Evolutionary conservation across 2,329 filamentous ascomycete genomes (phyloP).

Genomic region (Penicillium occitanis): DNA sequence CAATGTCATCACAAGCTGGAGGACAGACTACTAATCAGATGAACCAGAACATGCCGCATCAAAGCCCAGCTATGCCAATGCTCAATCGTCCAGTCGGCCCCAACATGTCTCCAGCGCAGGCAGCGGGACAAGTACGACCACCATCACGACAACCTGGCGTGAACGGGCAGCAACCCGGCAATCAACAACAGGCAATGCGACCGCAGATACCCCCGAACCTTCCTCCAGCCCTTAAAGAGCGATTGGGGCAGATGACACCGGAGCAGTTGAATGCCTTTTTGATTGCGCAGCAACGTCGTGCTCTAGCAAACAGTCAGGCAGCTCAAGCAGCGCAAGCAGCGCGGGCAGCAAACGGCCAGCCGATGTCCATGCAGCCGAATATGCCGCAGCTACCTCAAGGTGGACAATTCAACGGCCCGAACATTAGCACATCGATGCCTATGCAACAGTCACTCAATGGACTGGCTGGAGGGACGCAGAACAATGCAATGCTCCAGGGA

Average conservation of each 20-base stretch:
- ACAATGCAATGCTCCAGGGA: conserved; percentile 37
- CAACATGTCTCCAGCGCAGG: conserved; percentile 41
- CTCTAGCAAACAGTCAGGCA: conserved; percentile 31
- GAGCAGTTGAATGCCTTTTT: conserved; percentile 38
- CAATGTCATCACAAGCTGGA: conserved; percentile 47
- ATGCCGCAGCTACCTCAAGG: conserved; percentile 37
- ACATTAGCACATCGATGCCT: conserved; percentile 37
- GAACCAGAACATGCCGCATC: conserved; percentile 42
- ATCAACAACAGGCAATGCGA: conserved; percentile 34
- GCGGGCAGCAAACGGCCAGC: conserved; percentile 34
- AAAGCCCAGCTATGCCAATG: conserved; percentile 43
- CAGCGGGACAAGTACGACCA: conserved; percentile 35
- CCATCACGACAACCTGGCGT: conserved; percentile 37
- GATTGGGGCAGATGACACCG: conserved; percentile 36
- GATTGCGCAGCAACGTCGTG: conserved; percentile 36
- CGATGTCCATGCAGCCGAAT: conserved; percentile 32
- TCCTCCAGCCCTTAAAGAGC: conserved; percentile 37
- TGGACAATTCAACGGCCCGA: conserved; percentile 37
- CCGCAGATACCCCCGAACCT: conserved; percentile 36
- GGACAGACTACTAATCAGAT: conserved; percentile 41
- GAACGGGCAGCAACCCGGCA: conserved; percentile 30
- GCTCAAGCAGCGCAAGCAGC: conserved; percentile 28
- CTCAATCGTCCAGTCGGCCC: conserved; percentile 45
- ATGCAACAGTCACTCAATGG: conserved; percentile 37
- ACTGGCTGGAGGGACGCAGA: conserved; percentile 31